Base-by-base conservation (phyloP, 208 protist genomes). In the Leishmania arabica region DNA sequence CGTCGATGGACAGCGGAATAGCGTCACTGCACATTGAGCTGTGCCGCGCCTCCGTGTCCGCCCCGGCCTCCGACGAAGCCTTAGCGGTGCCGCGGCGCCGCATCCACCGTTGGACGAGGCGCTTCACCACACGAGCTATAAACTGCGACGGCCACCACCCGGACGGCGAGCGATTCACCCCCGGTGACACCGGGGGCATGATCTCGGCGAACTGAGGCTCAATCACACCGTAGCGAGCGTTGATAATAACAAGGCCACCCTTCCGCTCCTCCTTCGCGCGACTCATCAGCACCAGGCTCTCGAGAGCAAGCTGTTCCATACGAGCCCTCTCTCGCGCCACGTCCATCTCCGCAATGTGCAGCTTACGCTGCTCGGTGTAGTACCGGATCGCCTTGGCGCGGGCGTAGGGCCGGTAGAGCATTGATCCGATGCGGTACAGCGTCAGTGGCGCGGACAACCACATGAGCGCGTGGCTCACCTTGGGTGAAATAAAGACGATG, bases 201-300 rank as follows among this genome's bases (percentile, higher is more conserved):
- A 85, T 78, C 77, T 96, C 89, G 15, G 82, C 82, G 78, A 88
- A 96, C 56, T 86, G 81, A 9, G 92, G 89, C n/a, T 88, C 72
- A 27, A 97, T 79, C 42, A 98, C 91, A 24, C 95, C 95, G 86
- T 97, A 98, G 75, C 87, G 89, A 0, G 93, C 95, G 82, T 95
- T 96, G 80, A 96, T 89, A 58, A 98, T 94, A 42, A 98, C 92
- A 21, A 98, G 89, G 0, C 95, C 95, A 56, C 89, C 89, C 54
- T 91, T 89, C 17, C 84, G 83, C 62, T 96, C 91, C 79, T 98
- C 93, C 60, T 40, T 65, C 15, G 91, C 80, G 37, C 87, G 88
- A 76, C 84, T 90, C 60, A 78, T 69, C 75, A 92, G 77, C 42
- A 95, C 85, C n/a, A 74, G 56, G 13, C 17, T 80, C 84, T 95